Base-by-base conservation (phyloP, 1,139 yeast genomes). In the Yueomyces sp. region DNA sequence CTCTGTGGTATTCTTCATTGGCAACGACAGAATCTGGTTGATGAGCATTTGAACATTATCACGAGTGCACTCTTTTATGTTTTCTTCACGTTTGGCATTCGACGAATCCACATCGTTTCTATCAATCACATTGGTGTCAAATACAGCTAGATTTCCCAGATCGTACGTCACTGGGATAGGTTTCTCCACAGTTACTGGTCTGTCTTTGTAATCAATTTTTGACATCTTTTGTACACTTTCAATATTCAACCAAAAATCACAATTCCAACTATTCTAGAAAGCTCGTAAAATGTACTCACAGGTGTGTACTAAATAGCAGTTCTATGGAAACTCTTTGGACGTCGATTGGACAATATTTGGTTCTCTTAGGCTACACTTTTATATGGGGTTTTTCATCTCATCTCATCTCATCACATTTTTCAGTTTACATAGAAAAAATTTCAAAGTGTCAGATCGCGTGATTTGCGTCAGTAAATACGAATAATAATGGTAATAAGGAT, bases 11-110 rank as follows among this genome's bases (percentile, higher is more conserved):
- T 82, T 76, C 64, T 81, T 84, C 42, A 87, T 76, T 36, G 98
- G 98, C 45, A 89, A 75, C 28, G 95, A 85, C 48, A 91, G 71
- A 36, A 93, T 71, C 67, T 91, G 98, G 65, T 89, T 89, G 53
- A 91, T 77, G 51, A 93, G 71, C 46, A 91, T 72, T 67, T 91
- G 98, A 19, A 84, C 85, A 63, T 91, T 91, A 59, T 89, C 98
- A 67, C 98, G 78, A 38, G 96, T 78, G n/a, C 77, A 70, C 3
- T 75, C 67, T 42, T 72, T 69, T 49, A 91, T 67, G 50, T 81
- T 75, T 42, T 68, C 72, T 61, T 89, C 96, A 55, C 76, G 75
- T 44, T 73, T 69, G 27, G 65, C 61, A 33, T 70, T 70, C 40
- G 70, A 66, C 40, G 73, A 65, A 35, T 71, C 69, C 43, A 81